phyloP scores from a whole-genome alignment of 2,329 filamentous ascomycete genomes.

The Fusarium cyanostomum region DNA sequence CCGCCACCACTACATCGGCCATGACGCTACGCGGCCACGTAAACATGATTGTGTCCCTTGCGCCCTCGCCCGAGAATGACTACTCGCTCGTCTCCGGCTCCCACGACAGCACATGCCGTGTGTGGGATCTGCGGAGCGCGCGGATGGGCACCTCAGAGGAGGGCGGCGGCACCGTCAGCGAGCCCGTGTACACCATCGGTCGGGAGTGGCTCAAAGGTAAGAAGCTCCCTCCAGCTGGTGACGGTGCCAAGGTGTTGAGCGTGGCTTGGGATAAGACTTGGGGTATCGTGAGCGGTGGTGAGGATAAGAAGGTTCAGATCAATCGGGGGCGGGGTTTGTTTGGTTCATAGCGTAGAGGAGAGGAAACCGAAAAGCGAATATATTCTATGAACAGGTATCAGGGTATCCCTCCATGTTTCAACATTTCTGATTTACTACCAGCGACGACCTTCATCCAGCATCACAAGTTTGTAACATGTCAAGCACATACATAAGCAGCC shows the following conservation, averaged over 20 bases:
- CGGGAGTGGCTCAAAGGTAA: constrained; percentile 75
- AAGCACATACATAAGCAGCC: too few species aligned
- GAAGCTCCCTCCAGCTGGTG: constrained; percentile 74
- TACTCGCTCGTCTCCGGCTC: constrained; percentile 90
- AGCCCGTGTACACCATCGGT: constrained; percentile 79
- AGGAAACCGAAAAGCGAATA: constrained; percentile 24
- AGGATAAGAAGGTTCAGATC: constrained; percentile 95
- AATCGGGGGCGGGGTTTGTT: constrained; percentile 73
- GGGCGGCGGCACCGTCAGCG: constrained; percentile 71
- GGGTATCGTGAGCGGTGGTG: constrained; percentile 89
- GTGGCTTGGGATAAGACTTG: constrained; percentile 87
- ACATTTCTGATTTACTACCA: not conserved
- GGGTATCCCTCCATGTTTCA: constrained; percentile 4
- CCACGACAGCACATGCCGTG: constrained; percentile 89
- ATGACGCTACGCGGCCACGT: constrained; percentile 93
- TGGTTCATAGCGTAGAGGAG: constrained; percentile 44
- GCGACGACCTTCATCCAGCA: not conserved
- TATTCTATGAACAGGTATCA: constrained; percentile 20
- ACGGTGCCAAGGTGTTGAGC: constrained; percentile 89
- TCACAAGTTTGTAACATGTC: not conserved
- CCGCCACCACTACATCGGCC: constrained; percentile 77
- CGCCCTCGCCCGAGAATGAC: constrained; percentile 68
- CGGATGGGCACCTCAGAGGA: constrained; percentile 68
- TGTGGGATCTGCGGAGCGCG: constrained; percentile 89
- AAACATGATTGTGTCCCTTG: constrained; percentile 70